Evolutionary conservation across 169 alveolate species (phyloP), one percentile per base, ranked within the genome.

Genomic region (Eimeria maxima): DNA sequence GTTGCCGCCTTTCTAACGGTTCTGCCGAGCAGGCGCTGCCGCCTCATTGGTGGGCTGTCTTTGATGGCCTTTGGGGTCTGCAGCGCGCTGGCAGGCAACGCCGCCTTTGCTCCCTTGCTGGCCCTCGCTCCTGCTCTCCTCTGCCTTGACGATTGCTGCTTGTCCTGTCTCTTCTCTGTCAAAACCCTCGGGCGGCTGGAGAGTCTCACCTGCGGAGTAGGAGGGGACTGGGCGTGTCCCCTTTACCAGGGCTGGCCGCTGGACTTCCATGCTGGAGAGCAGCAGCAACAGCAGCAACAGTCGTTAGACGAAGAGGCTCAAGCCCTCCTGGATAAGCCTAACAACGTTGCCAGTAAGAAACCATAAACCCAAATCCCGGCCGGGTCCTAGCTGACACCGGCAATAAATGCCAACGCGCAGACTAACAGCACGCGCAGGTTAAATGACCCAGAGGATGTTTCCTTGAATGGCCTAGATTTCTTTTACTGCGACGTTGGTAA

Each of bases 71-170:
- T 76, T 33, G 88, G 80, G 83, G 55, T 71, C 27, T 42, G 44
- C 7, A 24, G 27, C 27, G 73, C 89, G 29, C 5, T 80, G 33
- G 42, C 69, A 2, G 96, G 96, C 67, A 96, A 96, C 65, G 45
- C 45, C 38, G 8, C 95, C 45, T 96, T 96, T 27, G 96, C 95
- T 53, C 86, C 44, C 42, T 81, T 24, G 29, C 95, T 92, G n/a
- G 16, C 96, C 47, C 67, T 92, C 6, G 45, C 94, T 13, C 97
- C 97, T 38, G 94, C 95, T 0, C n/a, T 96, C 88, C 11, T 93
- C 65, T 83, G 95, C 38, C 81, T 96, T 3, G 97, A 96, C 29
- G 97, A 96, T 42, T 16, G 29, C 65, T 96, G 65, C 60, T 76
- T 96, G 69, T 4, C 96, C 24, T 55, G 90, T 44, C 93, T 96